Conservation (phyloP, 1,139 yeast genomes). For the Taphrina populina region DNA sequence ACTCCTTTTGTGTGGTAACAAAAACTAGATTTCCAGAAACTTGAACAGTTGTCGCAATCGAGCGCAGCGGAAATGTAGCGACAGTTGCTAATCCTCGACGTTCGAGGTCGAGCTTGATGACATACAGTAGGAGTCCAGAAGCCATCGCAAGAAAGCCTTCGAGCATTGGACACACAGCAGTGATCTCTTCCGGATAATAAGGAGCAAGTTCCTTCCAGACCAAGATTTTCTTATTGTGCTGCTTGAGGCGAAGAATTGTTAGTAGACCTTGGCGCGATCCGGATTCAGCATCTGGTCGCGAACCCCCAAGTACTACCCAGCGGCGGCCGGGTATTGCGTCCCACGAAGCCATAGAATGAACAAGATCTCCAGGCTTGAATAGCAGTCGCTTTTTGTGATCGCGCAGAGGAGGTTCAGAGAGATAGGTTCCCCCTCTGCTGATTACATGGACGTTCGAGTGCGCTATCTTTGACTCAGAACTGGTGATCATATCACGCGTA, state of each 20-base stretch:
- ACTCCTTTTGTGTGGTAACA: constrained; percentile 18
- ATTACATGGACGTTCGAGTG: too few relatives aligned
- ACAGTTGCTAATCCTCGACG: constrained; percentile 1
- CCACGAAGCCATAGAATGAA: constrained; percentile 6
- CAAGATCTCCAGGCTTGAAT: constrained; percentile 1
- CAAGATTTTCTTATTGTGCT: background rate
- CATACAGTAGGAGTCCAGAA: background rate
- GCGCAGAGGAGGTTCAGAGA: constrained; percentile 1
- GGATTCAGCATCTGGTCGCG: background rate
- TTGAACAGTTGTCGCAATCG: constrained; percentile 4
- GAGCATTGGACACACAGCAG: background rate
- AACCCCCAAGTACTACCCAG: constrained; percentile 10
- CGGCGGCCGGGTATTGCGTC: background rate
- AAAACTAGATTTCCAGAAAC: background rate
- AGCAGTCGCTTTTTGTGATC: constrained; percentile 2
- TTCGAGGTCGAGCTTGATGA: constrained; percentile 8
- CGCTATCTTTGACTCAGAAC: too few relatives aligned
- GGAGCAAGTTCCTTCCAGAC: constrained; percentile 16
- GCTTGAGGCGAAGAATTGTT: constrained; percentile 11
- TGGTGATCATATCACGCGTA: too few relatives aligned
- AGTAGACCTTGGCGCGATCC: constrained; percentile 2
- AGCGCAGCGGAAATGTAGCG: background rate
- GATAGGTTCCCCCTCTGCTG: too few relatives aligned
- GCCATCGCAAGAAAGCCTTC: background rate
- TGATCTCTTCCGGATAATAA: constrained; percentile 1